Conservation (phyloP, 1,139 yeast genomes). For the Candida sojae region DNA sequence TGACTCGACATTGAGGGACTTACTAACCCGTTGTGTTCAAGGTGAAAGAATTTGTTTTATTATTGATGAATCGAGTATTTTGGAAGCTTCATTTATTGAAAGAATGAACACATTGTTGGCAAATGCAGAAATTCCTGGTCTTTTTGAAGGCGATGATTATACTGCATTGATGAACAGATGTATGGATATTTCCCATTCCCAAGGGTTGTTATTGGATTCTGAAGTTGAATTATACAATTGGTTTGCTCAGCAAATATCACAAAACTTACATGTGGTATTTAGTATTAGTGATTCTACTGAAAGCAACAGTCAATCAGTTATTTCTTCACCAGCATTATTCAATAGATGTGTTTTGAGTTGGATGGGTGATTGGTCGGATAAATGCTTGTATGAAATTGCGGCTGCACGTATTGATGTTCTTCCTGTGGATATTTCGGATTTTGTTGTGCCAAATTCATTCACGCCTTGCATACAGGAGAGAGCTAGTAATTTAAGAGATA, state of each 20-base stretch:
- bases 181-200: conserved; percentile 56
- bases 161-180: conserved; percentile 56
- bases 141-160: conserved; percentile 78
- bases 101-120: conserved; percentile 91
- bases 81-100: conserved; percentile 81
- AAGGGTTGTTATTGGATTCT: conserved; percentile 66
- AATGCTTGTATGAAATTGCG: conserved; percentile 55
- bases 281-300: conserved; percentile 62
- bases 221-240: conserved; percentile 74
- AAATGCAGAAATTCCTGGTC: conserved; percentile 89
- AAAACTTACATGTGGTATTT: conserved; percentile 80
- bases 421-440: conserved; percentile 55
- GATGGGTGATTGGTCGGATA: conserved; percentile 82
- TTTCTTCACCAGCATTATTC: conserved; percentile 87
- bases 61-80: conserved; percentile 77
- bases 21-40: conserved; percentile 47
- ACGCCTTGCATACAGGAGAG: conserved; percentile 13
- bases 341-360: conserved; percentile 88
- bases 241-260: conserved; percentile 70
- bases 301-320: conserved; percentile 37
- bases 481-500: conserved; percentile 39
- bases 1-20: conserved; percentile 59
- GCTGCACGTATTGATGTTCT: conserved; percentile 38
- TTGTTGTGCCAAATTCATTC: conserved; percentile 27
- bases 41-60: conserved; percentile 73